phyloP scores from a whole-genome alignment of 192 early-diverging fungal species.

The Coemansia pectinata region DNA sequence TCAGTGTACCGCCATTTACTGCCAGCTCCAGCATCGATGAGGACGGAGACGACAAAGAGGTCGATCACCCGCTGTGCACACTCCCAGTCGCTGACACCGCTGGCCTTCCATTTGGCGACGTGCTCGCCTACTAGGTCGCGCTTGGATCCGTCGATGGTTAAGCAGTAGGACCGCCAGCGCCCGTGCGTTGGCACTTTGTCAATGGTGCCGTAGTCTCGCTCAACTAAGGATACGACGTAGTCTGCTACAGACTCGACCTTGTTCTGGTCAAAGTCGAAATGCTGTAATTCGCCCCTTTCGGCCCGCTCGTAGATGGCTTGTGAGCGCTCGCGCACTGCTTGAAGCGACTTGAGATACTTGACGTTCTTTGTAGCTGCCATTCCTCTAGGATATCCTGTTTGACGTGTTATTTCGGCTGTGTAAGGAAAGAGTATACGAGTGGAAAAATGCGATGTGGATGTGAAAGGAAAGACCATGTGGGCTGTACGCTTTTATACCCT shows the following conservation, averaged over 20 bases:
- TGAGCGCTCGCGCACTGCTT: constrained; percentile 74
- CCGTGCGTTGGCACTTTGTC: constrained; percentile 82
- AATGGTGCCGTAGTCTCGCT: constrained; percentile 68
- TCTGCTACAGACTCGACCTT: constrained; percentile 69
- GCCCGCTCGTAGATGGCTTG: constrained; percentile 62
- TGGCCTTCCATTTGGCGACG: constrained; percentile 24
- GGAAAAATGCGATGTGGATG: background rate
- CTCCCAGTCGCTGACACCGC: constrained; percentile 41
- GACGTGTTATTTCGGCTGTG: background rate
- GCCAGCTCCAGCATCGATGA: constrained; percentile 93
- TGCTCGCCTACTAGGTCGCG: constrained; percentile 56
- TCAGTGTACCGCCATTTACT: constrained; percentile 76
- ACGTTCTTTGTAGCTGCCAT: constrained; percentile 24
- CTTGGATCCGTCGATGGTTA: constrained; percentile 53
- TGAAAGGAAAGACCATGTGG: background rate
- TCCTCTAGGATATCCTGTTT: background rate
- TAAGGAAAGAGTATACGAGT: too few relatives aligned
- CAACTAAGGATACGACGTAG: constrained; percentile 65
- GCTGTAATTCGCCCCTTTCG: constrained; percentile 57
- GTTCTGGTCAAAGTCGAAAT: constrained; percentile 71
- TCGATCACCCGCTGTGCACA: constrained; percentile 75
- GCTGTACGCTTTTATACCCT: background rate
- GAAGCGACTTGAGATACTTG: constrained; percentile 65
- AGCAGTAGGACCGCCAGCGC: constrained; percentile 79
- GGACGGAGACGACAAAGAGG: constrained; percentile 84